A percentile compares a stretch with the other conserved stretches of the same genome.
Conservation (phyloP, 768 basidiomycete species). For the Tulasnella sp. region DNA sequence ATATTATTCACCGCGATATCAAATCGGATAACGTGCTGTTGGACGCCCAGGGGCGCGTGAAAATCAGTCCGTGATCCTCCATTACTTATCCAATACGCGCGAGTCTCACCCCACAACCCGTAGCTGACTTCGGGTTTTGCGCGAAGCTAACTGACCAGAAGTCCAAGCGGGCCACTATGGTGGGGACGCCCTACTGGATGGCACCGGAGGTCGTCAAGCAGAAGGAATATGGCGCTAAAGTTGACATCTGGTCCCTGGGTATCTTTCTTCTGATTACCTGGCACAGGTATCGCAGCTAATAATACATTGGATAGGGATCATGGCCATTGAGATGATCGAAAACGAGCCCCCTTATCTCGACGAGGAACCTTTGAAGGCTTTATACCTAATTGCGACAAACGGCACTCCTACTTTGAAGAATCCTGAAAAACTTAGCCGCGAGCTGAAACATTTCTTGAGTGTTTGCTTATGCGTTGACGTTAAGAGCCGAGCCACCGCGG, state of each 20-base stretch:
- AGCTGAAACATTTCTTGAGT: conserved; percentile 94
- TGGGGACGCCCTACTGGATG: conserved; percentile 98
- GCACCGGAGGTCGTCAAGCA: conserved; percentile 97
- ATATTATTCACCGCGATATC: conserved; percentile 96
- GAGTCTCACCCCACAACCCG: neutral
- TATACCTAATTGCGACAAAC: conserved; percentile 98
- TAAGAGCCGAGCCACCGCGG: conserved; percentile 66
- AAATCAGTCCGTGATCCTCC: conserved; percentile 81
- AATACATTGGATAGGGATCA: conserved; percentile 57
- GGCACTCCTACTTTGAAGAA: conserved; percentile 98
- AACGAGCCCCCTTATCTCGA: conserved; percentile 96
- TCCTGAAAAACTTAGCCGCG: conserved; percentile 86
- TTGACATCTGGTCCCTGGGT: conserved; percentile 92
- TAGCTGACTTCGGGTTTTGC: conserved; percentile 97
- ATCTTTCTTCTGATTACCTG: neutral
- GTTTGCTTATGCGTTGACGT: conserved; percentile 98
- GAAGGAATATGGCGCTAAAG: conserved; percentile 97
- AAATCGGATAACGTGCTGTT: conserved; percentile 96
- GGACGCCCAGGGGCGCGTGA: conserved; percentile 89
- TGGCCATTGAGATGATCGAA: conserved; percentile 99
- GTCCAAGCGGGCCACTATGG: conserved; percentile 95
- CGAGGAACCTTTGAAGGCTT: conserved; percentile 91
- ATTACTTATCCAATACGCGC: neutral
- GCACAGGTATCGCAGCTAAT: neutral
- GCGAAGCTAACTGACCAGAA: conserved; percentile 96